A percentile compares a stretch with the other conserved stretches of the same genome.
Evolutionary conservation across 306 rosid species (phyloP).

Genomic region (Cicer bijugum): DNA sequence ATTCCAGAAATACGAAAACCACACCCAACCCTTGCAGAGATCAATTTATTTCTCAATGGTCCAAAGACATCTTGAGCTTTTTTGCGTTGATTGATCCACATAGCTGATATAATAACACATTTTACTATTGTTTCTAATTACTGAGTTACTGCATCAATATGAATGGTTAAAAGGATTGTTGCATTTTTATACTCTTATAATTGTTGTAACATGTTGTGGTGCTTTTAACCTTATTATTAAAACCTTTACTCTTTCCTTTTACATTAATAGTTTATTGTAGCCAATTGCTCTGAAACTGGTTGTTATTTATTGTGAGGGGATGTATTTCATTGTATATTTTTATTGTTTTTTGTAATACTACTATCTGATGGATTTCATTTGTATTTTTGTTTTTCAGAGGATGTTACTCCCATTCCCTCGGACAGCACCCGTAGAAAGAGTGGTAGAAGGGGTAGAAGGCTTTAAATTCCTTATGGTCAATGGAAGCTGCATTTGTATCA

Average conservation of each 20-base stretch:
- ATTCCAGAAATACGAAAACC: not conserved
- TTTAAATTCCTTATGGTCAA: conserved; percentile 46
- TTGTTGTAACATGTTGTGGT: not conserved
- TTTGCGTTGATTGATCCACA: not conserved
- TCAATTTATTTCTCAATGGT: no score
- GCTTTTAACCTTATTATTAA: conserved; percentile 6
- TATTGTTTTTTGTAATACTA: not conserved
- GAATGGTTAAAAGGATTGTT: not conserved
- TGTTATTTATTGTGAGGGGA: not conserved
- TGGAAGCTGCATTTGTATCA: conserved; percentile 26
- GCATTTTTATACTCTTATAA: not conserved
- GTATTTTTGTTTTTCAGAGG: conserved; percentile 60
- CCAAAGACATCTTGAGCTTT: no score
- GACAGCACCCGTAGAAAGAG: conserved; percentile 96
- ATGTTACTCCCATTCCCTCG: conserved; percentile 88
- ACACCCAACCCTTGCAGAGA: not conserved
- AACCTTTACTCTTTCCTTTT: not conserved
- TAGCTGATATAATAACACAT: not conserved
- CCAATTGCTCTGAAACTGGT: not conserved
- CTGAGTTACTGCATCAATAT: not conserved
- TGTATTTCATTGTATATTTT: not conserved
- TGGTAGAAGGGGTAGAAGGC: conserved; percentile 91
- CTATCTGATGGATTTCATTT: not conserved
- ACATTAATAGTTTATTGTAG: not conserved
- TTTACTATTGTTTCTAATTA: not conserved